phyloP scores from a whole-genome alignment of 352 stramenopile genomes.

The Globisporangium parvum region DNA sequence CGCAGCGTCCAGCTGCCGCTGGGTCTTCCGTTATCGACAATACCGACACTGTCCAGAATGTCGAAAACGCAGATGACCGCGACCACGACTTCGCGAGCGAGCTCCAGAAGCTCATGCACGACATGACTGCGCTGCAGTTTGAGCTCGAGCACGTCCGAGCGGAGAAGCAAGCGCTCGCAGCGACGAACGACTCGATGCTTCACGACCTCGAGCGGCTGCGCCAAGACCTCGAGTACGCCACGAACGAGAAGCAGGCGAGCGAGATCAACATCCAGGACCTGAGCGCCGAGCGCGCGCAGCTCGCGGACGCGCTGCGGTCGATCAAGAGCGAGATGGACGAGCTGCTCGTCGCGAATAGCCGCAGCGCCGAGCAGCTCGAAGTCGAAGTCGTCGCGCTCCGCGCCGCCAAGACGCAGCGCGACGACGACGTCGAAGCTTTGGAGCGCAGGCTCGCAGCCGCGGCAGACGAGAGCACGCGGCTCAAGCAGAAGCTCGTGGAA shows the following conservation, averaged over 20 bases:
- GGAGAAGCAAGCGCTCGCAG: conserved; percentile 5
- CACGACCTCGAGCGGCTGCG: conserved; percentile 27
- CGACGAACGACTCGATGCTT: neutral
- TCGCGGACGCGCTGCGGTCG: conserved; percentile 11
- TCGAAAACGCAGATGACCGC: conserved; percentile 4
- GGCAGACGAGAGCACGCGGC: conserved; percentile 21
- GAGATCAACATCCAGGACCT: conserved; percentile 26
- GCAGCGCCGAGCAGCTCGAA: conserved; percentile 27
- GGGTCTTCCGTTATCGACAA: too few species aligned
- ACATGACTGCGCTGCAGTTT: conserved; percentile 29
- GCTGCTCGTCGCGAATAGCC: conserved; percentile 27
- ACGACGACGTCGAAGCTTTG: conserved; percentile 22
- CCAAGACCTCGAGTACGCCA: conserved; percentile 20
- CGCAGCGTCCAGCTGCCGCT: too few species aligned
- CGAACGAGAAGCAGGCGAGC: conserved; percentile 28
- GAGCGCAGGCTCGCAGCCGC: conserved; percentile 26
- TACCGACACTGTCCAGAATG: too few species aligned
- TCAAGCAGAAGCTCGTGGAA: conserved; percentile 19
- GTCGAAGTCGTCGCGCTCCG: conserved; percentile 37
- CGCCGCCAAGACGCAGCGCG: conserved; percentile 24
- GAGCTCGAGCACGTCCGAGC: conserved; percentile 19
- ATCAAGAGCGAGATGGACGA: conserved; percentile 29
- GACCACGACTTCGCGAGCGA: conserved; percentile 11
- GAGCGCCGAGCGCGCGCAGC: conserved; percentile 23
- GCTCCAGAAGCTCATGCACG: conserved; percentile 33